Base-by-base conservation (phyloP, 805 yeast species). In the Komagataella mondaviorum region DNA sequence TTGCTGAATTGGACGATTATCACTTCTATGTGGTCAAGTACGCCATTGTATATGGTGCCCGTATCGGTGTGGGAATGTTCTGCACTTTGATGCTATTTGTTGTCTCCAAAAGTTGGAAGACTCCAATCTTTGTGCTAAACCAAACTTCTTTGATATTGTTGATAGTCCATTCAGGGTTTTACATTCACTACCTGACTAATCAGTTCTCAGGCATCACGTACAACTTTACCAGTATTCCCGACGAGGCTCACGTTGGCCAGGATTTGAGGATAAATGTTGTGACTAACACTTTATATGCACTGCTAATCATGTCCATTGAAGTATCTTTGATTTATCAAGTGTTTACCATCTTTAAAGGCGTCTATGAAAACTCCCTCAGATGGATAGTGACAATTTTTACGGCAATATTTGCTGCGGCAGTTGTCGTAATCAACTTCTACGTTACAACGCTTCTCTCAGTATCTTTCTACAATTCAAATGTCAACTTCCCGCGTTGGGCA, bases 51-150 rank as follows among this genome's bases (percentile, higher is more conserved):
- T 75, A 73, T 59, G 85, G 87, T 10, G 71, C 75, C 2, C 71
- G 84, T 54, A 66, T 82, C 44, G 88, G 88, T 12, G 71, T 81
- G 45, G 73, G 79, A 2, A 71, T 81, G 4, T 60, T 77, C 50
- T 63, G 75, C 10, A 62, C 71, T 4, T 63, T 76, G 12, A 56
- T 73, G 4, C 65, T 81, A 46, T 71, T 75, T 58, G 62, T 81
- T 53, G 65, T 76, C 6, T 71, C 79, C 1, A 75, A 73, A 51
- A 77, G 75, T 53, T 78, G 73, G 57, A 73, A 65, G 20, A 78
- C 90, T 0, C 86, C 89, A 6, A 77, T 88, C 24, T 91, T 88
- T 63, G 63, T 81, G n/a, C 65, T 88, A 47, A 89, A 90, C 64
- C 81, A 81, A 61, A 49, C 71, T 2, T 77, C 85, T 39, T 68